These are phyloP conservation scores for Yamadazyma oceani DNA, from an alignment of 1,139 yeast genomes.

Conservation along the genomic window DNA sequence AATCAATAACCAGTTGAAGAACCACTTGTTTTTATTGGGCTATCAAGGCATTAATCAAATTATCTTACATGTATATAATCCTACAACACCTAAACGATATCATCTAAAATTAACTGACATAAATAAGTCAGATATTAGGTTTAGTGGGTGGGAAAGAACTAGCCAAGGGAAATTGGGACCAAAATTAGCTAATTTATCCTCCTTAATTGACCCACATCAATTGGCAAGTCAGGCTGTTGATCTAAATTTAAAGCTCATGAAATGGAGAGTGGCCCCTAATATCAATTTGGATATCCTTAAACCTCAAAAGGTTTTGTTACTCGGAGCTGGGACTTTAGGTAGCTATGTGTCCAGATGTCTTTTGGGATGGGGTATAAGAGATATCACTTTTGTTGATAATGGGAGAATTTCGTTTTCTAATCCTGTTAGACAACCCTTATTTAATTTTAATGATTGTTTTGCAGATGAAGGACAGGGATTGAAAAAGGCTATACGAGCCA, in stretches of 20 bases:
- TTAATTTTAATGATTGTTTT: slow-evolving; percentile 71
- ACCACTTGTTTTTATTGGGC: slow-evolving; percentile 59
- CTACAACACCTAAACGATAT: slow-evolving; percentile 4
- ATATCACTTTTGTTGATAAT: slow-evolving; percentile 84
- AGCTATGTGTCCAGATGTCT: slow-evolving; percentile 84
- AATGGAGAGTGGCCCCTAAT: slow-evolving; percentile 91
- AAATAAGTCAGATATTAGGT: slow-evolving; percentile 27
- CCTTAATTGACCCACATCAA: slow-evolving; percentile 74
- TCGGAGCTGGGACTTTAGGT: slow-evolving; percentile 98
- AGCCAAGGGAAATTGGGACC: slow-evolving; percentile 73
- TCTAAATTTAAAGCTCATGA: slow-evolving; percentile 86
- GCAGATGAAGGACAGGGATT: slow-evolving; percentile 56
- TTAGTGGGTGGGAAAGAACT: slow-evolving; percentile 91
- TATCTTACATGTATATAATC: slow-evolving; percentile 37
- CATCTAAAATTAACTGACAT: slow-evolving; percentile 6
- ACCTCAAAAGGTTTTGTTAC: slow-evolving; percentile 60
- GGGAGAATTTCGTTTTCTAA: slow-evolving; percentile 88
- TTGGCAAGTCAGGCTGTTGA: slow-evolving; percentile 92
- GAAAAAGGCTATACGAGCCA: slow-evolving; percentile 75
- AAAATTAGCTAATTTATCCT: slow-evolving; percentile 76
- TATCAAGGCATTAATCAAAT: slow-evolving; percentile 36
- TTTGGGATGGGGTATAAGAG: slow-evolving; percentile 90
- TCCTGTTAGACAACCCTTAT: slow-evolving; percentile 93
- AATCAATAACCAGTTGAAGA: slow-evolving; percentile 67
- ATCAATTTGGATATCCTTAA: slow-evolving; percentile 66